Conservation (phyloP, 1,284 basidiomycete genomes). For the Phenoliferia sp. region DNA sequence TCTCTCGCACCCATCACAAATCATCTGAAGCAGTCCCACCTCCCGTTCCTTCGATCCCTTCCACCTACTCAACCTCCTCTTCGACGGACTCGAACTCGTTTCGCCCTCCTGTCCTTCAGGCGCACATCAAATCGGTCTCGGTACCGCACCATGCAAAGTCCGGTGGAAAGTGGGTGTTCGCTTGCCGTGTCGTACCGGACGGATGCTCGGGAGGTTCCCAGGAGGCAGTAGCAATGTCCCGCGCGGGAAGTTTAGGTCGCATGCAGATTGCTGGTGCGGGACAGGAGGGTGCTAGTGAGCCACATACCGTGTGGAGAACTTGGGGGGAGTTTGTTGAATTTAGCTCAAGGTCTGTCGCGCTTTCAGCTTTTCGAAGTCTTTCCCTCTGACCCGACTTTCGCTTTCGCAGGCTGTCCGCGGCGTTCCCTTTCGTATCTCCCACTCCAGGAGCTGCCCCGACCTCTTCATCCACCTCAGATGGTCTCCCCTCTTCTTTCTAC, state of each 20-base stretch:
- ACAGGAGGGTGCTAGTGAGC: conserved; percentile 16
- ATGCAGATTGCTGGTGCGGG: conserved; percentile 18
- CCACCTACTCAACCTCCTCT: conserved; percentile 5
- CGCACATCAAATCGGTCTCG: conserved; percentile 23
- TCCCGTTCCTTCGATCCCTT: conserved; percentile 9
- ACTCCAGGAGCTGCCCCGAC: neutral
- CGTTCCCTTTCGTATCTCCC: conserved; percentile 25
- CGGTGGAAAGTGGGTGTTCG: conserved; percentile 28
- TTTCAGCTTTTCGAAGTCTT: conserved; percentile 22
- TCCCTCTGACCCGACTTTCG: too few relatives aligned
- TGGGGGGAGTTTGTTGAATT: conserved; percentile 35
- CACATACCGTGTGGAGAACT: conserved; percentile 31
- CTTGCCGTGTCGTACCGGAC: conserved; percentile 30
- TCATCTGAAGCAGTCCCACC: neutral
- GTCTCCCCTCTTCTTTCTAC: conserved; percentile 10
- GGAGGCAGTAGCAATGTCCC: neutral
- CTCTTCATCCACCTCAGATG: neutral
- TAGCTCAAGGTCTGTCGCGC: conserved; percentile 15
- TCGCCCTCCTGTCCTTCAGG: neutral
- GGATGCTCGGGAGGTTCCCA: neutral
- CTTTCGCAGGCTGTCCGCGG: conserved; percentile 17
- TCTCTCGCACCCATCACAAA: neutral
- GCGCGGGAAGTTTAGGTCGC: conserved; percentile 12
- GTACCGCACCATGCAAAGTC: conserved; percentile 29
- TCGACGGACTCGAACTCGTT: neutral